Base-by-base conservation (phyloP, 2,329 filamentous ascomycete genomes). In the Penicillium rolfsii region DNA sequence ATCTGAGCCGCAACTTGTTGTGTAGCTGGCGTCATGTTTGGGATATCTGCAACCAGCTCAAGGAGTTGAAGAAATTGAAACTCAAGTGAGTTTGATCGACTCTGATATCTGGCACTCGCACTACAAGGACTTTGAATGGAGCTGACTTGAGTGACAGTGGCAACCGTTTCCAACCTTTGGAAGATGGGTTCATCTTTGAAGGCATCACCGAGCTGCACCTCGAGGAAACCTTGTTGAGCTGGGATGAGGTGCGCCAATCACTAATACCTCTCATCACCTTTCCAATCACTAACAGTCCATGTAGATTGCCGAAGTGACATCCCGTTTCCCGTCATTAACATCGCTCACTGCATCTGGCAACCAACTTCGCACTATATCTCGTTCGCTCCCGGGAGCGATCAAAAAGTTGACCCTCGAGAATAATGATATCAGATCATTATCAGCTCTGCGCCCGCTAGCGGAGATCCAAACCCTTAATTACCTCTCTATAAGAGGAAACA, bases 1-100 rank as follows among this genome's bases (percentile, higher is more conserved):
- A 97, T 72, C 76, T 99, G 45, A 93, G 93, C 71, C 85, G 91
- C 54, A 98, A 96, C 73, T 75, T 97, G 36, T 87, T 98, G 69
- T 86, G 88, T 58, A 79, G 78, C 11, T 85, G 93, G 74, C 78
- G 79, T 2, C 86, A 90, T 26, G 83, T 97, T 9, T 83, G 86
- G 19, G 81, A 84, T 2, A 90, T 98, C 41, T 95, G 91, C 73
- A 79, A 79, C 6, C 85, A 90, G 64, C 79, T 98, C 38, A 82
- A 84, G n/a, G 81, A 81, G 22, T 74, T 98, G 64, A 85, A 80
- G 59, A 86, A 79, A 53, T 74, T 97, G 67, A 87, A 87, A 64
- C 78, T 94, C 38, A 91, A 90, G 91, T 93, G 79, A 70, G 87
- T 36, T 14, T 4, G 12, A 28, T 12, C 3, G 0, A 5, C 26